These are phyloP conservation scores for Cordyceps fumosorosea DNA, from an alignment of 2,329 filamentous ascomycete species.

Conservation along the genomic window DNA sequence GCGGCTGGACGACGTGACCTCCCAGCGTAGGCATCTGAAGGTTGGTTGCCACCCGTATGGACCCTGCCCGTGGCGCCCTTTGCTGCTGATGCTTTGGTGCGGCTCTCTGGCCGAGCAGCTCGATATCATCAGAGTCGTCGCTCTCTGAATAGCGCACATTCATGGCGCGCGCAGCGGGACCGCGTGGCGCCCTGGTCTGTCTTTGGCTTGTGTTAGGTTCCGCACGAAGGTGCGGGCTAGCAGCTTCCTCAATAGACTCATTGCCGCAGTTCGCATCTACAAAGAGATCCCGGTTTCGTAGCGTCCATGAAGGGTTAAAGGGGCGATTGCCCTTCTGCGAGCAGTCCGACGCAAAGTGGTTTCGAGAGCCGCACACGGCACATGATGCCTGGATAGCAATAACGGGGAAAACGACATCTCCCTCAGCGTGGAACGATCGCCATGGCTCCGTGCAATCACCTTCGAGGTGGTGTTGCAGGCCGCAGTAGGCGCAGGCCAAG, in stretches of 20 bases:
- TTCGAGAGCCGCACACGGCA: conserved; percentile 46
- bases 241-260: conserved; percentile 30
- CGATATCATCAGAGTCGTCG: conserved; percentile 36
- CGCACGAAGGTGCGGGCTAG: conserved; percentile 19
- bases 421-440: conserved; percentile 44
- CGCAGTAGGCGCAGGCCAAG: conserved; percentile 56
- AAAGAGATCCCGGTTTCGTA: conserved; percentile 42
- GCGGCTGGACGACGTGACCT: conserved; percentile 24
- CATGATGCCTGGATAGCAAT: conserved; percentile 45
- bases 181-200: conserved; percentile 26
- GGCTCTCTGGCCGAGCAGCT: conserved; percentile 33
- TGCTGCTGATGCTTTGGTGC: conserved; percentile 23
- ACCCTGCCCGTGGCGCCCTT: conserved; percentile 20
- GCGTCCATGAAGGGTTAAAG: conserved; percentile 45
- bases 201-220: conserved; percentile 18
- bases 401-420: conserved; percentile 40
- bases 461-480: conserved; percentile 50
- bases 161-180: conserved; percentile 29
- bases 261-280: conserved; percentile 38
- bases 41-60: conserved; percentile 35
- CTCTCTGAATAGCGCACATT: conserved; percentile 40
- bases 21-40: conserved; percentile 29
- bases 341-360: conserved; percentile 55
- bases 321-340: conserved; percentile 19
- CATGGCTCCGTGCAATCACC: conserved; percentile 53